Conservation (phyloP, 2,329 filamentous ascomycete species). For the Aureobasidium sp. region DNA sequence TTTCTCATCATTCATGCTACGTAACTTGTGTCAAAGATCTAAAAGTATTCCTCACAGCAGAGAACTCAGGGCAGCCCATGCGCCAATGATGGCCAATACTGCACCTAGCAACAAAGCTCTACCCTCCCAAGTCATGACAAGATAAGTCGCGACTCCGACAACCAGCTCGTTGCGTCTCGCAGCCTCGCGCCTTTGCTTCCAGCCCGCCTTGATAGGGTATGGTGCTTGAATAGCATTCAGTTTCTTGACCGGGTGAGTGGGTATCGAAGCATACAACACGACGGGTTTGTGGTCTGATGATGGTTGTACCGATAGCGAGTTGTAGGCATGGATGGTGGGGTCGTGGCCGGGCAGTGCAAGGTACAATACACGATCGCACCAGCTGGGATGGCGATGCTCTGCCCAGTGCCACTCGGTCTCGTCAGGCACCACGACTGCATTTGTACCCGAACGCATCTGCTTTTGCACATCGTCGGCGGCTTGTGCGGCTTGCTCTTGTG, state of each 20-base stretch:
- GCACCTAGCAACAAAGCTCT: slow-evolving; percentile 28
- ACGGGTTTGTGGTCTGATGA: slow-evolving; percentile 86
- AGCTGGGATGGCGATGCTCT: slow-evolving; percentile 75
- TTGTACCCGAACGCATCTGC: neutral
- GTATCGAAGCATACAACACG: slow-evolving; percentile 59
- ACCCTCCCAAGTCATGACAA: slow-evolving; percentile 41
- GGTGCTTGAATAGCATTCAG: slow-evolving; percentile 26
- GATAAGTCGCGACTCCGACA: slow-evolving; percentile 50
- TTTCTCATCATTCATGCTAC: neutral
- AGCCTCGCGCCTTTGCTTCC: slow-evolving; percentile 43
- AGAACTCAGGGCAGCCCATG: slow-evolving; percentile 21
- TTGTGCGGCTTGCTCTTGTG: slow-evolving; percentile 23
- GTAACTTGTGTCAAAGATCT: neutral
- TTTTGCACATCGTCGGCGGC: slow-evolving; percentile 11
- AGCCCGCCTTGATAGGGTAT: slow-evolving; percentile 49
- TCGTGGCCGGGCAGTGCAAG: slow-evolving; percentile 43
- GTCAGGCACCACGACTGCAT: slow-evolving; percentile 17
- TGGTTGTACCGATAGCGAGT: slow-evolving; percentile 66
- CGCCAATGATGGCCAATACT: slow-evolving; percentile 24
- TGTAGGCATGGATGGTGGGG: slow-evolving; percentile 56
- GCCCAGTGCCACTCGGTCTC: slow-evolving; percentile 61
- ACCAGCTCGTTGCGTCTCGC: slow-evolving; percentile 52
- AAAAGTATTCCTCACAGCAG: neutral
- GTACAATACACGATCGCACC: slow-evolving; percentile 88
- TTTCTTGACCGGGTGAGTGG: slow-evolving; percentile 33